phyloP scores from a whole-genome alignment of 768 basidiomycete species.

The Mycena crocata region DNA sequence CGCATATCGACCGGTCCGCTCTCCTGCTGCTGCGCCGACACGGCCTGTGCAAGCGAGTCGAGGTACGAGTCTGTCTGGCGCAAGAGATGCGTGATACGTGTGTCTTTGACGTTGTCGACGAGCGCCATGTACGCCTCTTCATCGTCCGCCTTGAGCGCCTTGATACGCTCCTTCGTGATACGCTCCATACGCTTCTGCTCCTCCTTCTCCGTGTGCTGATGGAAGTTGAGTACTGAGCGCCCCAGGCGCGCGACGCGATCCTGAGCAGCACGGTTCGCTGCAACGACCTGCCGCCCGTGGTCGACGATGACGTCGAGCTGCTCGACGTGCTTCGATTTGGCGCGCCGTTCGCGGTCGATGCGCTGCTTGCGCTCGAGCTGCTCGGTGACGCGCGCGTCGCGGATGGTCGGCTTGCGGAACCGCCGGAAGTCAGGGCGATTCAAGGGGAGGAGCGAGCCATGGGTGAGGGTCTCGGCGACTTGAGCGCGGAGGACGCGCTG shows the following conservation, averaged over 20 bases:
- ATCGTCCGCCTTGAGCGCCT: constrained; percentile 96
- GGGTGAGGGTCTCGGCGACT: constrained; percentile 87
- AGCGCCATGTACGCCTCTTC: constrained; percentile 99
- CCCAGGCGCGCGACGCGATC: constrained; percentile 81
- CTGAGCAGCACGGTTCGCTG: constrained; percentile 72
- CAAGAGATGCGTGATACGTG: constrained; percentile 95
- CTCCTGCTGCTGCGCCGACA: constrained; percentile 91
- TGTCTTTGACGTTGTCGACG: constrained; percentile 98
- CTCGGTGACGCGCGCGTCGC: constrained; percentile 92
- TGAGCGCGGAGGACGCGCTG: constrained; percentile 89
- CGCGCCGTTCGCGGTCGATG: constrained; percentile 90
- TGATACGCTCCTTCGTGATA: constrained; percentile 96
- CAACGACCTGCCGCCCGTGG: constrained; percentile 83
- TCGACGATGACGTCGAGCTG: constrained; percentile 88
- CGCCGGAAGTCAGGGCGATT: constrained; percentile 94
- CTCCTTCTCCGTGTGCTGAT: constrained; percentile 93
- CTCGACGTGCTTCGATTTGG: constrained; percentile 96
- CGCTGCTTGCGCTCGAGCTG: constrained; percentile 92
- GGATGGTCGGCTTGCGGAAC: constrained; percentile 84
- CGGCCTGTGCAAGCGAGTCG: constrained; percentile 94
- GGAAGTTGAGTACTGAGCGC: constrained; percentile 84
- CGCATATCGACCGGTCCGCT: constrained; percentile 54
- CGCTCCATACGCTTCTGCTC: constrained; percentile 97
- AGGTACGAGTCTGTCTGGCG: constrained; percentile 95
- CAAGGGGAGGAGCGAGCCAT: constrained; percentile 88